Evolutionary conservation across 768 basidiomycete species (phyloP).

Genomic region (Naganishia randhawae): DNA sequence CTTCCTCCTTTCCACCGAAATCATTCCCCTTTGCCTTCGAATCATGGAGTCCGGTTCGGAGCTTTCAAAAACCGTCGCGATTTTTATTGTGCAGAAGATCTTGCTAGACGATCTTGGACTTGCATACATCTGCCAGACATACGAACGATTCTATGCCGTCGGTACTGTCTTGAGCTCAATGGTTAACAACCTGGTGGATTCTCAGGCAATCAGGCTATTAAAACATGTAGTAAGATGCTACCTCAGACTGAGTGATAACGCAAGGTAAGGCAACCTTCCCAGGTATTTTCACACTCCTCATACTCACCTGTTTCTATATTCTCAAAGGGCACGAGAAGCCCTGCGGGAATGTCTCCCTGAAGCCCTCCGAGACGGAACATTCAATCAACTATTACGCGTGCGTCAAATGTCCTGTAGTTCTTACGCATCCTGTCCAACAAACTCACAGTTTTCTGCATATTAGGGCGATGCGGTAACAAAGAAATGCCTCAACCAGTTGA

Average conservation of each 20-base stretch:
- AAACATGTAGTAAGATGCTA: conserved; percentile 99
- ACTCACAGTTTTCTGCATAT: background rate
- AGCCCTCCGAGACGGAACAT: conserved; percentile 88
- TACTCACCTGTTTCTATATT: background rate
- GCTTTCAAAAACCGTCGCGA: conserved; percentile 96
- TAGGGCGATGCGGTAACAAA: conserved; percentile 94
- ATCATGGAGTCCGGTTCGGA: conserved; percentile 99
- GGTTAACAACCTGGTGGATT: conserved; percentile 97
- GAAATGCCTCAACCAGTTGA: conserved; percentile 47
- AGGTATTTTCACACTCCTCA: background rate
- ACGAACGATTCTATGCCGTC: conserved; percentile 98
- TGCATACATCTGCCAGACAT: conserved; percentile 99
- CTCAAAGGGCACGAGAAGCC: conserved; percentile 81
- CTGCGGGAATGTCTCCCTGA: conserved; percentile 92
- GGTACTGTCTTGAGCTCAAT: conserved; percentile 97
- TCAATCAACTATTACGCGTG: conserved; percentile 83
- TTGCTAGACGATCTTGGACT: conserved; percentile 94
- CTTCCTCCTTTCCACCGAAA: conserved; percentile 97
- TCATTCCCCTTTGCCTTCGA: conserved; percentile 95
- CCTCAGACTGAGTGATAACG: conserved; percentile 87
- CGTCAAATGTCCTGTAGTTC: background rate
- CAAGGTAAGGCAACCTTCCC: conserved; percentile 60
- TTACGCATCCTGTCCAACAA: background rate
- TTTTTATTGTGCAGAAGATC: conserved; percentile 97
- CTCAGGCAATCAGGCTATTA: conserved; percentile 88